Base-by-base conservation (phyloP, 2,329 filamentous ascomycete genomes). In the Botrytis paeoniae region DNA sequence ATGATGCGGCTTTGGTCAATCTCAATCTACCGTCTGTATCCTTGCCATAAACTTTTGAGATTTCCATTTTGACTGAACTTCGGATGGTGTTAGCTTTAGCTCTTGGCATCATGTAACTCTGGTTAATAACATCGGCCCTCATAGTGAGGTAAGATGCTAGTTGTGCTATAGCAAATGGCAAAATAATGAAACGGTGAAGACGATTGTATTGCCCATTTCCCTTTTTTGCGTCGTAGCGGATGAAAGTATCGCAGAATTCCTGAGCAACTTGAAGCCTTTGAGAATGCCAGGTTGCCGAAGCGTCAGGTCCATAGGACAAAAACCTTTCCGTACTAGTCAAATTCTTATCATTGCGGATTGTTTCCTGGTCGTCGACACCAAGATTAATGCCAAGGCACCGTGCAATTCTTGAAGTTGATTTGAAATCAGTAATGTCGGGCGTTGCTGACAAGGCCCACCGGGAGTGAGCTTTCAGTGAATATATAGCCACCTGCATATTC, bases 371-470 rank as follows among this genome's bases (percentile, higher is more conserved):
- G 8, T 61, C 59, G 18, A 43, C 18, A 25, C 68, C 68, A 5
- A 70, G 39, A n/a, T 62, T 70, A 20, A 70, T 70, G 6, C 59
- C 59, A 70, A 70, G 68, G 16, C 54, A 61, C 20, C 59, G 29
- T 10, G 68, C 54, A 16, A 70, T 51, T 32, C 20, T 70, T 35
- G 68, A 62, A 25, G 39, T 39, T 9, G 54, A 61, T 20, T 45
- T 35, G 22, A 62, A 43, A 60, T 62, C 68, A 62, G 25, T 45
- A 32, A 59, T 61, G 16, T 54, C 37, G 9, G 68, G 68, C 35
- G 68, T 70, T 43, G 54, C 68, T 37, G 68, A 70, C 35, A 70
- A 43, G 18, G 68, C 68, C 68, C 68, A 70, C 22, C 68, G 68
- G 25, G 29, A n/a, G 22, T 70, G 29, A 62, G 68, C 68, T 35